A percentile compares a stretch with the other conserved stretches of the same genome.
Conservation (phyloP, 2,329 filamentous ascomycete genomes). For the Alternaria sp. region DNA sequence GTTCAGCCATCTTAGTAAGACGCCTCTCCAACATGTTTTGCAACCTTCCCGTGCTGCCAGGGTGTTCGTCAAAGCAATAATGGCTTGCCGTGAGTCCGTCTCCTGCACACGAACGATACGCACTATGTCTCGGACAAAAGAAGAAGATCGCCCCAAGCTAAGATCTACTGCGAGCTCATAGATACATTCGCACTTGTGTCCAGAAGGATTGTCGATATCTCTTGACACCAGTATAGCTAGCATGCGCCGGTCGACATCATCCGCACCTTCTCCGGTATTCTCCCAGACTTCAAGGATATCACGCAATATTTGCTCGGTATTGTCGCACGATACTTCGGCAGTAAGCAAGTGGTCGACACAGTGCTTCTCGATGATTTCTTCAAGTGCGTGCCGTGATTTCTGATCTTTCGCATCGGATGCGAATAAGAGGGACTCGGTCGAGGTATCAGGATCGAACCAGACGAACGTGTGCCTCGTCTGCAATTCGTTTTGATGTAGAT, state of each 20-base stretch:
- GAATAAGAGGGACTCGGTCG: not conserved
- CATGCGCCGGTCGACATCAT: conserved; percentile 14
- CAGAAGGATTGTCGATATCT: conserved; percentile 1
- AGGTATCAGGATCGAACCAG: not conserved
- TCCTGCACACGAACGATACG: conserved; percentile 10
- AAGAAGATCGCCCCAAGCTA: conserved; percentile 7
- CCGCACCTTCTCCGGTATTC: not conserved
- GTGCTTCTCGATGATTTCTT: conserved; percentile 22
- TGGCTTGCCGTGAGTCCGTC: conserved; percentile 4
- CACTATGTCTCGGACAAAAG: conserved; percentile 17
- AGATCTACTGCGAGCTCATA: conserved; percentile 17
- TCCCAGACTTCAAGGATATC: conserved; percentile 29
- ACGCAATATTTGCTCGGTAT: conserved; percentile 21
- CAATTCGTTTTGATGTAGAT: not conserved
- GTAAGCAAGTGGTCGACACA: conserved; percentile 24
- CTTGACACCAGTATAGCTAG: conserved; percentile 26
- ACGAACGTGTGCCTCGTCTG: not conserved
- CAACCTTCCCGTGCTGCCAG: conserved; percentile 13
- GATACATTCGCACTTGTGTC: conserved; percentile 26
- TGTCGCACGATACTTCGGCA: conserved; percentile 4
- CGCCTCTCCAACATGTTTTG: conserved; percentile 27
- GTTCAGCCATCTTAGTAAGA: conserved; percentile 25
- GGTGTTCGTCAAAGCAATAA: conserved; percentile 25
- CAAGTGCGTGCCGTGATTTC: conserved; percentile 11
- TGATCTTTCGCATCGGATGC: not conserved